Evolutionary conservation across 768 basidiomycete genomes (phyloP).

Genomic region (Hygrophoropsis aurantiaca): DNA sequence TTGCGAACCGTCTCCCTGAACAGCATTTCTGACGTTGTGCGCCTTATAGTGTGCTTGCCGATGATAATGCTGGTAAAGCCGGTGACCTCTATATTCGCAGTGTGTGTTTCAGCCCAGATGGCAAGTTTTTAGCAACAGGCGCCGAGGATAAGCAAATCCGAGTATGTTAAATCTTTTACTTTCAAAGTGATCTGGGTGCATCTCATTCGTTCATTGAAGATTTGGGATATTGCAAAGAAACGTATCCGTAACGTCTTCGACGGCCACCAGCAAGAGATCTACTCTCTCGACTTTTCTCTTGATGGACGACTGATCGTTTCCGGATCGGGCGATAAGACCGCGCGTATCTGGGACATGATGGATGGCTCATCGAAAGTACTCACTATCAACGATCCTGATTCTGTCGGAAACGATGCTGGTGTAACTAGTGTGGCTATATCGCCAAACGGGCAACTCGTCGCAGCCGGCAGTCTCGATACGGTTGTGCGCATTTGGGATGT

Average conservation of each 20-base stretch:
- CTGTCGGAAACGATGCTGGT: conserved; percentile 54
- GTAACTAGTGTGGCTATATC: conserved; percentile 81
- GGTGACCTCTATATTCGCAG: conserved; percentile 90
- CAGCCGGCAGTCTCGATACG: conserved; percentile 72
- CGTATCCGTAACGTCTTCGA: conserved; percentile 79
- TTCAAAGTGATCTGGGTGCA: background rate
- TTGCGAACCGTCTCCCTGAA: conserved; percentile 7
- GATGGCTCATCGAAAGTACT: conserved; percentile 33
- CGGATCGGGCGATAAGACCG: conserved; percentile 76
- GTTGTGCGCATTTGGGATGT: conserved; percentile 84
- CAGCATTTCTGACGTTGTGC: background rate
- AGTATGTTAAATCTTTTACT: conserved; percentile 43
- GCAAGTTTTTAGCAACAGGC: conserved; percentile 70
- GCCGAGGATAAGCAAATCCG: conserved; percentile 93
- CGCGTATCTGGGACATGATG: conserved; percentile 70
- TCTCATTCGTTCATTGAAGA: conserved; percentile 43
- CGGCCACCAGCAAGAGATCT: conserved; percentile 92
- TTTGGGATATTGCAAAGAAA: conserved; percentile 88
- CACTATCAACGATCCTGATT: conserved; percentile 49
- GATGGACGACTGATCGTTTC: conserved; percentile 87
- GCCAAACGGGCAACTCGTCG: conserved; percentile 66
- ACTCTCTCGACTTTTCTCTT: conserved; percentile 88
- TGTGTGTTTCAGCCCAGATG: conserved; percentile 76
- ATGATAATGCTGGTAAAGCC: conserved; percentile 68
- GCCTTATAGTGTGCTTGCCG: conserved; percentile 62